These are phyloP conservation scores for Quercus gilva DNA, from an alignment of 306 rosid species.

Conservation along the genomic window DNA sequence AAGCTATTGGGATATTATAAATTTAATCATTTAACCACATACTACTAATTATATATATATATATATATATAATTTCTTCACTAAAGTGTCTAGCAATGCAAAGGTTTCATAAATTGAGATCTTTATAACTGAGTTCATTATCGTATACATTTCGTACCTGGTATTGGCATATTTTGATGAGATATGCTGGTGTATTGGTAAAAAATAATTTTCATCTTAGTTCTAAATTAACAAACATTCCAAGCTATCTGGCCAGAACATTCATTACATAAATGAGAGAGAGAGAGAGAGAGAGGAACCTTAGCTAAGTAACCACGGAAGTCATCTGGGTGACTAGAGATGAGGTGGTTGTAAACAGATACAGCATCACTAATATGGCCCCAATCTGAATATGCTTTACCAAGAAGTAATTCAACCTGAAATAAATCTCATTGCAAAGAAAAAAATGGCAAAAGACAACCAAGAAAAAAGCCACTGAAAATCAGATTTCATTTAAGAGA, in stretches of 20 bases:
- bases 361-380: conserved; percentile 90
- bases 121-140: neutral
- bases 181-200: neutral
- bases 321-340: conserved; percentile 70
- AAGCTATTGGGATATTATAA: too few relatives aligned
- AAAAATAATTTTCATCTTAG: neutral
- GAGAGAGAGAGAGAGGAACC: conserved; percentile 37
- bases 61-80: neutral
- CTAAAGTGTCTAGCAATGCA: neutral
- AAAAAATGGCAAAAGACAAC: neutral
- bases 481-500: conserved; percentile 11
- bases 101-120: neutral
- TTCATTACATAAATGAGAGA: neutral
- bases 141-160: neutral
- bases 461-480: neutral
- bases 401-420: conserved; percentile 95
- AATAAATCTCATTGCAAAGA: conserved; percentile 12
- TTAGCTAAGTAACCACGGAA: conserved; percentile 96
- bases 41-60: too few relatives aligned
- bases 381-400: conserved; percentile 94
- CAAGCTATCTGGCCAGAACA: neutral
- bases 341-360: conserved; percentile 77
- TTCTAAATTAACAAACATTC: neutral
- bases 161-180: neutral
- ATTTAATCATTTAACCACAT: too few relatives aligned